These are phyloP conservation scores for Calonectria crousiana DNA, from an alignment of 2,329 filamentous ascomycete genomes.

Conservation along the genomic window DNA sequence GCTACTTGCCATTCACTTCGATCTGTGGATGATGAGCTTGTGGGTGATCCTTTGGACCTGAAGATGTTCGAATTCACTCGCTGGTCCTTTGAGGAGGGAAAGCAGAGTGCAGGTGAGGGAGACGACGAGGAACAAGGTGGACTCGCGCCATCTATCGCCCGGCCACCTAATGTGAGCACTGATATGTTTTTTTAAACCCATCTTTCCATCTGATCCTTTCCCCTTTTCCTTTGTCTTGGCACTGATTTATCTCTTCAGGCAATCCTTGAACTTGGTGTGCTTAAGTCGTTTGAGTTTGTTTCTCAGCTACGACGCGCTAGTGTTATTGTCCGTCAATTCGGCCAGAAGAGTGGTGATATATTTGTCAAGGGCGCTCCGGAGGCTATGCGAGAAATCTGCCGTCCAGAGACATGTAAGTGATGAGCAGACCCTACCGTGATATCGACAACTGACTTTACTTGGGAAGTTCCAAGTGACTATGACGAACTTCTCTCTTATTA, in stretches of 20 bases:
- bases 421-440: background rate
- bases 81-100: constrained; percentile 93
- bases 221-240: background rate
- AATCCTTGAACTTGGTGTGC: constrained; percentile 86
- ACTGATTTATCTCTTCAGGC: constrained; percentile 46
- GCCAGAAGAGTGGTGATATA: constrained; percentile 84
- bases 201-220: background rate
- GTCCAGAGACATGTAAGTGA: constrained; percentile 78
- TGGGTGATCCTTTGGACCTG: constrained; percentile 93
- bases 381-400: constrained; percentile 94
- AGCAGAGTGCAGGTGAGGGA: constrained; percentile 71
- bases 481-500: constrained; percentile 91
- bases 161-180: constrained; percentile 73
- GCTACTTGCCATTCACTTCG: constrained; percentile 95
- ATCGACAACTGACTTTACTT: constrained; percentile 27
- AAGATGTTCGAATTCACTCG: constrained; percentile 99
- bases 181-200: constrained; percentile 47
- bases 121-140: constrained; percentile 81
- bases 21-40: constrained; percentile 85
- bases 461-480: constrained; percentile 82
- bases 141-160: constrained; percentile 88
- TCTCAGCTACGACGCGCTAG: constrained; percentile 93
- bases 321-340: constrained; percentile 91
- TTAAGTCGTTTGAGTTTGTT: constrained; percentile 94
- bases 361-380: constrained; percentile 98